Conservation (phyloP, 306 rosid species). For the Trifolium fragiferum region DNA sequence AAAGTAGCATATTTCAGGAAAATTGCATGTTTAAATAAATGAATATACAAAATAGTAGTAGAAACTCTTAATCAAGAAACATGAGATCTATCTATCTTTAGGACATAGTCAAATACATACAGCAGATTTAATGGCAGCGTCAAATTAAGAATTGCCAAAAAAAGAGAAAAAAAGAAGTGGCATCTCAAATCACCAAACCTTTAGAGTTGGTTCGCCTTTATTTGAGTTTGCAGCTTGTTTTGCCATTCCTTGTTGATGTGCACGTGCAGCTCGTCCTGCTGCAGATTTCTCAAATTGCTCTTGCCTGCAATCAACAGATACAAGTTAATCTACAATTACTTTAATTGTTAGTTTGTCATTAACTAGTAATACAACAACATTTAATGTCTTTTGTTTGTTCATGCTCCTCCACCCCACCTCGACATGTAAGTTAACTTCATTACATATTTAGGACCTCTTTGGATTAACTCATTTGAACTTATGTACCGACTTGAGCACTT, state of each 20-base stretch:
- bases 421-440: not conserved
- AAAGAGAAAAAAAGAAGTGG: conserved; percentile 11
- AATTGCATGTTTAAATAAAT: not conserved
- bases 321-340: conserved; percentile 17
- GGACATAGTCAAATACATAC: not conserved
- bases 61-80: conserved; percentile 16
- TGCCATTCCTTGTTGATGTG: conserved; percentile 69
- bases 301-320: conserved; percentile 62
- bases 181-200: conserved; percentile 54
- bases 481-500: not conserved
- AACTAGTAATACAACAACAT: conserved; percentile 1
- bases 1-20: conserved; percentile 27
- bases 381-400: not conserved
- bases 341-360: conserved; percentile 1
- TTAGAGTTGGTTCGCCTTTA: conserved; percentile 79
- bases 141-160: conserved; percentile 17
- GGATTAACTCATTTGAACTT: not conserved
- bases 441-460: not conserved
- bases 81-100: not conserved
- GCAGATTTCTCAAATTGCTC: conserved; percentile 80
- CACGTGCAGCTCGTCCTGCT: conserved; percentile 91
- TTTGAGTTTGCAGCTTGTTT: conserved; percentile 72
- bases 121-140: not conserved
- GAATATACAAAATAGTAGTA: not conserved
- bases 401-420: not conserved